These are phyloP conservation scores for Lecanosticta acicola DNA, from an alignment of 2,329 filamentous ascomycete genomes.

Conservation along the genomic window DNA sequence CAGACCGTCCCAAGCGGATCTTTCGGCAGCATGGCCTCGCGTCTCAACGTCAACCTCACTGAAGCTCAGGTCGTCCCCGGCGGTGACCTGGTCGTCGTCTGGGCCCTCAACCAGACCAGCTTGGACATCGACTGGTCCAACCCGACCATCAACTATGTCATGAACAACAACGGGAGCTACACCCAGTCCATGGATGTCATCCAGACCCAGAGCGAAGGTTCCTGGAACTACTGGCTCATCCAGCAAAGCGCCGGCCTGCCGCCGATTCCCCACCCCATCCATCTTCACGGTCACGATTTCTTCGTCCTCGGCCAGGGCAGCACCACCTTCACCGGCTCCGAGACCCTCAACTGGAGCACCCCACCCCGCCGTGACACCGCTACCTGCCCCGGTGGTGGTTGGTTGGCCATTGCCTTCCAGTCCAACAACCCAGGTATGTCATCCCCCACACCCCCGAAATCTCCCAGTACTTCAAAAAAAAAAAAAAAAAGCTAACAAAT, in stretches of 20 bases:
- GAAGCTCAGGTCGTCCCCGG: constrained; percentile 27
- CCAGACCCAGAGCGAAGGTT: constrained; percentile 31
- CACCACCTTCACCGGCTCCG: constrained; percentile 24
- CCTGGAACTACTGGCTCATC: constrained; percentile 32
- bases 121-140: constrained; percentile 41
- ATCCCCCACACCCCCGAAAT: background rate
- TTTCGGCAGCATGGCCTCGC: constrained; percentile 30
- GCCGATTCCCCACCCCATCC: constrained; percentile 18
- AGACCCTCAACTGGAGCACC: constrained; percentile 34
- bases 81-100: constrained; percentile 36
- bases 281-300: constrained; percentile 30
- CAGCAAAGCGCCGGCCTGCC: constrained; percentile 25
- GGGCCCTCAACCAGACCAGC: constrained; percentile 33
- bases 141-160: constrained; percentile 42
- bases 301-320: constrained; percentile 27
- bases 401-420: constrained; percentile 45
- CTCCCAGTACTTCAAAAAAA: constrained; percentile 1
- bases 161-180: constrained; percentile 39
- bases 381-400: constrained; percentile 40
- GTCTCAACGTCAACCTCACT: constrained; percentile 32
- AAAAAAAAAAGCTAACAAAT: no score
- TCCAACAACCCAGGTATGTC: constrained; percentile 50
- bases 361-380: constrained; percentile 45
- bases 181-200: constrained; percentile 38
- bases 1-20: constrained; percentile 34